phyloP scores from a whole-genome alignment of 177 flowering plant species.

The Vitis hybrid region DNA sequence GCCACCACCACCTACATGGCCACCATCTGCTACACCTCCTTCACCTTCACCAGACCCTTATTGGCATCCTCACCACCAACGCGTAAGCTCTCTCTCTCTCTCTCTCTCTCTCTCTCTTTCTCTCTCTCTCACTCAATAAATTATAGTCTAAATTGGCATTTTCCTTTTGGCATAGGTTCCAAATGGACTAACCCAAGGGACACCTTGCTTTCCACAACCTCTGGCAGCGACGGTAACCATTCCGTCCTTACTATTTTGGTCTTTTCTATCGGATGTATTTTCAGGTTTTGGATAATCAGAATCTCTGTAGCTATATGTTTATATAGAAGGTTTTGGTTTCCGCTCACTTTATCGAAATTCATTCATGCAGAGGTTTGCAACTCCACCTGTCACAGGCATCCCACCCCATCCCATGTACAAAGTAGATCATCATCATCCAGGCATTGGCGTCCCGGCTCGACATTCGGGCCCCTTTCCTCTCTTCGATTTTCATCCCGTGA shows the following conservation, averaged over 20 bases:
- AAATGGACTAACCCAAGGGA: constrained; percentile 49
- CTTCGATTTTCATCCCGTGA: constrained; percentile 62
- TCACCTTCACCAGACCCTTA: constrained; percentile 41
- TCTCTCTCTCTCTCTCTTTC: neutral
- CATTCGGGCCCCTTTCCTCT: constrained; percentile 34
- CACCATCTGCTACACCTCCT: constrained; percentile 27
- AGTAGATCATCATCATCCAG: constrained; percentile 31
- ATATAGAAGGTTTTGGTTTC: neutral
- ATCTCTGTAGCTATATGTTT: neutral
- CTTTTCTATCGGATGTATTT: constrained; percentile 1
- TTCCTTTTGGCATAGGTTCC: constrained; percentile 35
- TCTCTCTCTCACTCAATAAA: constrained; percentile 4
- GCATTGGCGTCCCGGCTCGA: constrained; percentile 31
- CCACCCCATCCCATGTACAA: constrained; percentile 62
- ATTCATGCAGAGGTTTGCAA: constrained; percentile 43
- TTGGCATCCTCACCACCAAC: constrained; percentile 58
- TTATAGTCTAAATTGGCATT: neutral
- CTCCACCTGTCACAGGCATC: constrained; percentile 57
- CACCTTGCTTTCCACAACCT: constrained; percentile 62
- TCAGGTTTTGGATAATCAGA: neutral
- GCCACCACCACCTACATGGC: constrained; percentile 20
- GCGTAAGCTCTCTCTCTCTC: constrained; percentile 25
- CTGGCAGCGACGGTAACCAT: constrained; percentile 43
- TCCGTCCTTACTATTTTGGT: constrained; percentile 7
- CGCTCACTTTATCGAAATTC: neutral